phyloP scores from a whole-genome alignment of 441 rosid genomes.

The Erodium texanum region DNA sequence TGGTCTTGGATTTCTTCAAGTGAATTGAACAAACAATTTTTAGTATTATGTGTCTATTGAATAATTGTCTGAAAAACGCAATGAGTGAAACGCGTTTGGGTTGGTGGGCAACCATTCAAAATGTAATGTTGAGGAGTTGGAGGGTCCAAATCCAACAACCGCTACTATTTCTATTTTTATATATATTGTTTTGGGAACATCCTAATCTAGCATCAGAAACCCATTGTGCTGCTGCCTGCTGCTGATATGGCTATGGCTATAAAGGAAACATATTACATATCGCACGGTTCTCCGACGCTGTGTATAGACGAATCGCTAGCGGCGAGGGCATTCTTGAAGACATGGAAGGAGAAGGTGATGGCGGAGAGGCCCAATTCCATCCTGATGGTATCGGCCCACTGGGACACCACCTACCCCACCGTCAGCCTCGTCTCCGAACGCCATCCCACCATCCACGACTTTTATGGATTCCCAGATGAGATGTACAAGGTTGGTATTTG shows the following conservation, averaged over 20 bases:
- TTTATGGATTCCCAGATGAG: conserved; percentile 56
- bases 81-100: too few relatives aligned
- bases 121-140: too few relatives aligned
- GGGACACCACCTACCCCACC: conserved; percentile 71
- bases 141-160: too few relatives aligned
- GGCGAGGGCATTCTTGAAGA: conserved; percentile 58
- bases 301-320: conserved; percentile 53
- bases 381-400: conserved; percentile 68
- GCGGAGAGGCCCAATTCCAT: conserved; percentile 51
- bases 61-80: too few relatives aligned
- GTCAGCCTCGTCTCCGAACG: conserved; percentile 43
- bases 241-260: background rate
- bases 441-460: conserved; percentile 66
- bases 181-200: too few relatives aligned
- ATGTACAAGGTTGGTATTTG: conserved; percentile 92
- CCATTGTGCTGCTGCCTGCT: too few relatives aligned
- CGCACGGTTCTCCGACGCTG: conserved; percentile 78
- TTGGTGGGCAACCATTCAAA: too few relatives aligned
- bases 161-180: too few relatives aligned
- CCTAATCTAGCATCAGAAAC: too few relatives aligned
- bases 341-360: conserved; percentile 40
- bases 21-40: too few relatives aligned
- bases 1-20: too few relatives aligned
- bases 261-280: conserved; percentile 54
- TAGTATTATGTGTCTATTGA: too few relatives aligned